Base-by-base conservation (phyloP, 805 yeast genomes). In the Metschnikowia kofuensis region DNA sequence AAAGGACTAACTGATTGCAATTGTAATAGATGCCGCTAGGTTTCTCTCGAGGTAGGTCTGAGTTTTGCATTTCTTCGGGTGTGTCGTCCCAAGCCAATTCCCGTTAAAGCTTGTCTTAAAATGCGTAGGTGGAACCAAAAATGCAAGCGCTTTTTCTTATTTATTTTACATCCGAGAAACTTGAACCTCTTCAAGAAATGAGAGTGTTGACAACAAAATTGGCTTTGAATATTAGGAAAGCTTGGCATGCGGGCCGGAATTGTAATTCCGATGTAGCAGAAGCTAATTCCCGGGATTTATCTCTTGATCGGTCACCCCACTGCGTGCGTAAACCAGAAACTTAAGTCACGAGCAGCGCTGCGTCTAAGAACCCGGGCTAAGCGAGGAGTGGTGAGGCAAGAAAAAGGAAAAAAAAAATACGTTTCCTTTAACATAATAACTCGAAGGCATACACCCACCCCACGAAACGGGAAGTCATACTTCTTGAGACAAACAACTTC, bases 291-390 rank as follows among this genome's bases (percentile, higher is more conserved):
- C 32, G 32, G 11, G 8, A 30, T 11, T 30, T 8, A 30, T 30
- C 11, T n/a, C n/a, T n/a, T 14, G 16, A 37, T 8, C 35, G 37
- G 50, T 39, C 47, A 39, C 47, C 40, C 47, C 45, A 35, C 31
- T 31, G 26, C 48, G 52, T 49, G 52, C 52, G 49, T 49, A 31
- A 40, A 49, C 52, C 52, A 27, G 14, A 29, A 27, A 15, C 27
- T 31, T 21, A 21, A 21, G 21, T 10, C 35, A 11, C n/a, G 16
- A 14, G 13, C 12, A 34, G 10, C 29, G 13, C 35, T 35, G 30
- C 32, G 44, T 34, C 15, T 34, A 14, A 14, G 8, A 4, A 11
- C 14, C 36, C 36, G 36, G n/a, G 15, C 36, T 37, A 26, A 40
- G 44, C 44, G 44, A 40, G 44, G 44, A 30, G 16, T 16, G 29